Percentiles rank a stretch among this genome's conserved stretches.
phyloP scores from a whole-genome alignment of 1,139 yeast genomes.

The Zhuliangozyma blackwelliae region DNA sequence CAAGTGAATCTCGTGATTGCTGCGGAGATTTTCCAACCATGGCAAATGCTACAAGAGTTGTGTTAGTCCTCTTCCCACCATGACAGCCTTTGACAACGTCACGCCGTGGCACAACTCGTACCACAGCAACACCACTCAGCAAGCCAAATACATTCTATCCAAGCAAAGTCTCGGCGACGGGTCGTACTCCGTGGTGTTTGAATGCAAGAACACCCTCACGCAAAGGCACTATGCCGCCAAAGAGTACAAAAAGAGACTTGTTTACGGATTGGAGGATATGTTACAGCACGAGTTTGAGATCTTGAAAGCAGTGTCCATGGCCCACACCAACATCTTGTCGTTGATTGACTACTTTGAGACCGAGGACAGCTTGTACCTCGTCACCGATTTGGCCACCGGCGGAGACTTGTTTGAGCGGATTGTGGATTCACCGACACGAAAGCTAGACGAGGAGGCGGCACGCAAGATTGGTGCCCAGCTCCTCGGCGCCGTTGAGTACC shows the following conservation, averaged over 20 bases:
- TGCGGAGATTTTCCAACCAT: too few species aligned
- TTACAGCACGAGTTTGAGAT: conserved; percentile 55
- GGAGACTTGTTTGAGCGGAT: conserved; percentile 69
- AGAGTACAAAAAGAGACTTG: conserved; percentile 27
- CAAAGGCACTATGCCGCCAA: conserved; percentile 39
- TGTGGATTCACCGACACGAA: conserved; percentile 23
- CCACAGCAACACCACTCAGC: conserved; percentile 21
- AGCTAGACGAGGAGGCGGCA: conserved; percentile 45
- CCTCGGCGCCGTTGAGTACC: conserved; percentile 25
- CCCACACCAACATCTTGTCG: conserved; percentile 52
- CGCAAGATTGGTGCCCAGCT: conserved; percentile 32
- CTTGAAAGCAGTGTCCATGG: conserved; percentile 41
- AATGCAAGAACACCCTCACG: conserved; percentile 30
- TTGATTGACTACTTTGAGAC: conserved; percentile 72
- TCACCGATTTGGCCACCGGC: conserved; percentile 65
- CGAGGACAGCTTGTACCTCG: conserved; percentile 50
- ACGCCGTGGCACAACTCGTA: conserved; percentile 3
- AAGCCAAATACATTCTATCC: conserved; percentile 33
- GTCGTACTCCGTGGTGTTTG: conserved; percentile 35
- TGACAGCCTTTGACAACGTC: neutral
- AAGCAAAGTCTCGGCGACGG: conserved; percentile 34
- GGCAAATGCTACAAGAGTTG: too few species aligned
- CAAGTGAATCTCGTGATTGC: too few species aligned
- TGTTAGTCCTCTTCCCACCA: too few species aligned
- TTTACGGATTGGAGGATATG: conserved; percentile 32